These are phyloP conservation scores for Penicillium steckii DNA, from an alignment of 495 filamentous ascomycete genomes.

Conservation along the genomic window DNA sequence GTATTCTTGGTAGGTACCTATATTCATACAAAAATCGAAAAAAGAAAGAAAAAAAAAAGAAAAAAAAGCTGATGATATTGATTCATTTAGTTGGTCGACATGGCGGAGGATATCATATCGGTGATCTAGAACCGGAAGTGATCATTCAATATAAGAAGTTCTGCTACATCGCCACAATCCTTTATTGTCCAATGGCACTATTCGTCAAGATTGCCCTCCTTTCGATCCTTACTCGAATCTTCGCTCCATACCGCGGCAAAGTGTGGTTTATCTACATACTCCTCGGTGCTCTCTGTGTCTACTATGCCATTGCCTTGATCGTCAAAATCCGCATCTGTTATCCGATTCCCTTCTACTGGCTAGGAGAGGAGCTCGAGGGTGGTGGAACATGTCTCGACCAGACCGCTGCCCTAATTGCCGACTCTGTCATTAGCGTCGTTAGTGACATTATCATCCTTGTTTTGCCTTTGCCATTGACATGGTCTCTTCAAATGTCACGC, in stretches of 20 bases:
- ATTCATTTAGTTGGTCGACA: constrained; percentile 29
- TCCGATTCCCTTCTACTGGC: constrained; percentile 24
- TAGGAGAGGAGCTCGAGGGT: constrained; percentile 5
- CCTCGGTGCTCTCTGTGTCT: constrained; percentile 45
- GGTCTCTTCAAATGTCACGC: constrained; percentile 46
- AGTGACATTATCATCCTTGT: constrained; percentile 47
- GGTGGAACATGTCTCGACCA: constrained; percentile 40
- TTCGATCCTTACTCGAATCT: constrained; percentile 46
- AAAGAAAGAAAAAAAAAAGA: neutral
- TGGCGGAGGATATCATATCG: constrained; percentile 38
- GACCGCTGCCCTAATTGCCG: constrained; percentile 42
- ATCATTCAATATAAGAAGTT: constrained; percentile 35
- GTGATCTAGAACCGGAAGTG: constrained; percentile 18
- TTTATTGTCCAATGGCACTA: constrained; percentile 50
- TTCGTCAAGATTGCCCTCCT: constrained; percentile 49
- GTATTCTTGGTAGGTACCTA: constrained; percentile 31
- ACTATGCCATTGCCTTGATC: constrained; percentile 24
- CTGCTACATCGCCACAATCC: constrained; percentile 41
- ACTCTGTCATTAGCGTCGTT: constrained; percentile 46
- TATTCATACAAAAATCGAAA: neutral
- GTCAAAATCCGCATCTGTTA: constrained; percentile 27
- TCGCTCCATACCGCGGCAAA: constrained; percentile 39
- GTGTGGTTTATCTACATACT: constrained; percentile 44
- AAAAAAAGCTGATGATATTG: neutral
- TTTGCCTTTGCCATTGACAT: constrained; percentile 46